Conservation (phyloP, 306 rosid species). For the Quercus ilex region DNA sequence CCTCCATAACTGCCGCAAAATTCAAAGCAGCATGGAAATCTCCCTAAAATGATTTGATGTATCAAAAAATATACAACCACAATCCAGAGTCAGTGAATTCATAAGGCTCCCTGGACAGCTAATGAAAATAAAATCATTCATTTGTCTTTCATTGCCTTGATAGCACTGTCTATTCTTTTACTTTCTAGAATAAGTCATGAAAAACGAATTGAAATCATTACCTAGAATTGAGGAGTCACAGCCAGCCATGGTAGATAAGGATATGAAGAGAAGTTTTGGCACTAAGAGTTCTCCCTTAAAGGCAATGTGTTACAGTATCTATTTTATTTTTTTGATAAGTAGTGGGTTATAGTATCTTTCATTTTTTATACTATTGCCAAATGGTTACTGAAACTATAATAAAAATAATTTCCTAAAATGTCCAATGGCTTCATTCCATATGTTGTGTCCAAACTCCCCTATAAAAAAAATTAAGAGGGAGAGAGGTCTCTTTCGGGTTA, state of each 20-base stretch:
- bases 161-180: background rate
- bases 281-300: background rate
- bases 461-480: background rate
- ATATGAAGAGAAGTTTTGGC: background rate
- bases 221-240: background rate
- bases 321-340: no score
- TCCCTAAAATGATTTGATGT: slow-evolving; percentile 48
- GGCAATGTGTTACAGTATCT: background rate
- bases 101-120: background rate
- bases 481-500: background rate
- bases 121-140: slow-evolving; percentile 1
- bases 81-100: background rate
- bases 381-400: background rate
- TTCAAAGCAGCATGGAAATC: slow-evolving; percentile 94
- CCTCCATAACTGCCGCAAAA: slow-evolving; percentile 88
- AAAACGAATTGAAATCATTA: background rate
- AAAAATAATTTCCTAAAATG: background rate
- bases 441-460: background rate
- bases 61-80: slow-evolving; percentile 13
- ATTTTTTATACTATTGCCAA: no score
- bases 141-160: background rate
- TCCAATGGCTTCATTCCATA: background rate
- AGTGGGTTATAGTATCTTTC: no score
- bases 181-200: background rate
- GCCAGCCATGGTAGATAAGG: background rate